Conservation (phyloP, 192 early-diverging fungal genomes). For the Gamsiella multidivaricata region DNA sequence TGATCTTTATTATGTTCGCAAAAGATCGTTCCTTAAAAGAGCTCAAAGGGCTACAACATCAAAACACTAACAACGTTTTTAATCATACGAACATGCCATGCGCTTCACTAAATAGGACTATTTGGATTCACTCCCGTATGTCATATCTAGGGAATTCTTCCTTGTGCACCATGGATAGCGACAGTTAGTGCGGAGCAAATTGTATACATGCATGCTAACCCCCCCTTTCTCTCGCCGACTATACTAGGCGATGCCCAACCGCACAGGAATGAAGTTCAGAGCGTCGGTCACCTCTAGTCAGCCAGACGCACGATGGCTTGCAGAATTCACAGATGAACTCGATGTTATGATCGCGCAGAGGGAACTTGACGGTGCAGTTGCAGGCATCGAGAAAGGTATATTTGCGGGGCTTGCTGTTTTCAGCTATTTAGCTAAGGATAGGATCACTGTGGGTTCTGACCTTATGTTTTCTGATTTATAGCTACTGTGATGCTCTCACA, state of each 20-base stretch:
- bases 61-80: not conserved
- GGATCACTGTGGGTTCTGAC: not conserved
- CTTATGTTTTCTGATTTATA: slow-evolving; percentile 10
- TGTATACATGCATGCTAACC: not conserved
- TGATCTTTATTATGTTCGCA: no score
- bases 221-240: no score
- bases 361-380: slow-evolving; percentile 88
- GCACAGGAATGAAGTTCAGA: slow-evolving; percentile 41
- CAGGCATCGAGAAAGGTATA: slow-evolving; percentile 73
- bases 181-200: not conserved
- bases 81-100: not conserved
- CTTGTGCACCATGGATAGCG: not conserved
- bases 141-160: not conserved
- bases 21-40: no score
- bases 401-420: not conserved
- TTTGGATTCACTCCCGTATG: slow-evolving; percentile 40
- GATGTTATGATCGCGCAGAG: slow-evolving; percentile 94
- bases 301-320: slow-evolving; percentile 67
- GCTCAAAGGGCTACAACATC: not conserved
- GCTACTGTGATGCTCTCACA: slow-evolving; percentile 48
- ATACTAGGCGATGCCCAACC: slow-evolving; percentile 51
- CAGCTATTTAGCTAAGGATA: not conserved
- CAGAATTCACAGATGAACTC: slow-evolving; percentile 86
- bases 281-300: slow-evolving; percentile 28
- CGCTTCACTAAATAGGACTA: slow-evolving; percentile 10